These are phyloP conservation scores for Beverwykella pulmonaria DNA, from an alignment of 495 filamentous ascomycete species.

Conservation along the genomic window DNA sequence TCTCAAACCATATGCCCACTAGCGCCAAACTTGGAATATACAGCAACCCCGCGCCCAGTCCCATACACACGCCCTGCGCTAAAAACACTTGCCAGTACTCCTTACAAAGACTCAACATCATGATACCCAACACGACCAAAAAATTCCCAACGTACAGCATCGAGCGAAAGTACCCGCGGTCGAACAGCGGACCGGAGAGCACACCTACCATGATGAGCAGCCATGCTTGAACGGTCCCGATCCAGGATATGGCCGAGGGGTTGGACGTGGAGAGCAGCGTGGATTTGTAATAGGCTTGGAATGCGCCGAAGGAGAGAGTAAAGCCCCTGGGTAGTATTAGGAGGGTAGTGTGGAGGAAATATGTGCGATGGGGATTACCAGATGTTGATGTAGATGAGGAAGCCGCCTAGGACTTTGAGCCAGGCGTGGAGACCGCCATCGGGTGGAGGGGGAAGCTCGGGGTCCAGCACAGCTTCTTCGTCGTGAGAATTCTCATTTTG, in stretches of 20 bases:
- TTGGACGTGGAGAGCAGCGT: conserved; percentile 27
- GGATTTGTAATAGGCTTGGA: conserved; percentile 43
- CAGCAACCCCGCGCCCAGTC: conserved; percentile 33
- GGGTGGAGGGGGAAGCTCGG: conserved; percentile 22
- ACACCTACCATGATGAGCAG: conserved; percentile 42
- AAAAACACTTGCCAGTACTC: conserved; percentile 40
- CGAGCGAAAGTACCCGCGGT: conserved; percentile 42
- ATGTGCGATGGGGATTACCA: conserved; percentile 10
- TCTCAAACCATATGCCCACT: conserved; percentile 32
- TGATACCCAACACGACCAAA: conserved; percentile 37
- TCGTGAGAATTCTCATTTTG: neutral
- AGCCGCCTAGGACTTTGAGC: conserved; percentile 37
- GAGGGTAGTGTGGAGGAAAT: neutral
- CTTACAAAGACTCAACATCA: conserved; percentile 36
- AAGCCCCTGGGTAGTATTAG: conserved; percentile 27
- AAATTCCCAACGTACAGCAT: conserved; percentile 38
- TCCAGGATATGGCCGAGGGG: conserved; percentile 43
- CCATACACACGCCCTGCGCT: conserved; percentile 36
- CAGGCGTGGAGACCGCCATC: conserved; percentile 38
- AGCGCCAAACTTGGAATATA: conserved; percentile 36
- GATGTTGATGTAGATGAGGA: conserved; percentile 37
- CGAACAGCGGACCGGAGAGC: conserved; percentile 40
- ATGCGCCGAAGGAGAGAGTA: conserved; percentile 41
- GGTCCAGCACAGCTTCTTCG: neutral
- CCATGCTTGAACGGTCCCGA: conserved; percentile 44